These are phyloP conservation scores for Acaromyces ingoldii DNA, from an alignment of 1,284 basidiomycete genomes.

Conservation along the genomic window DNA sequence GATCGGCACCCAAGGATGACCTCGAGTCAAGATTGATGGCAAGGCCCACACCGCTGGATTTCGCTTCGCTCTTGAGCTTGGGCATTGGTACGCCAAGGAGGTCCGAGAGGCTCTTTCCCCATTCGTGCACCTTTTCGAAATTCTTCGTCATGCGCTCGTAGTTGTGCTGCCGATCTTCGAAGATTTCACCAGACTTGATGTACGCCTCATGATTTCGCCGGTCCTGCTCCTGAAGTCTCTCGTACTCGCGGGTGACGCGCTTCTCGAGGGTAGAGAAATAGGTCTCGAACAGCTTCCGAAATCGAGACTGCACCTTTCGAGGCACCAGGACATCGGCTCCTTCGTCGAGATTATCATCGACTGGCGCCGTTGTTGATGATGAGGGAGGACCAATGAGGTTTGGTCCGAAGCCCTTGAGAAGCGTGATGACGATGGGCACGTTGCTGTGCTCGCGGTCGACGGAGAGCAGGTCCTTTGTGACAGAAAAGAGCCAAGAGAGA, in stretches of 20 bases:
- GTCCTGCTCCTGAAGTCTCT: conserved; percentile 94
- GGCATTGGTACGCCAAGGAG: conserved; percentile 76
- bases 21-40: conserved; percentile 55
- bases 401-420: conserved; percentile 76
- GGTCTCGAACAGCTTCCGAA: conserved; percentile 84
- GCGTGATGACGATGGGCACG: conserved; percentile 72
- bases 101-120: conserved; percentile 67
- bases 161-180: conserved; percentile 95
- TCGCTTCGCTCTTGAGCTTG: conserved; percentile 67
- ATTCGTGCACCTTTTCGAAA: conserved; percentile 71
- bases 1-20: conserved; percentile 55
- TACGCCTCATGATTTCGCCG: conserved; percentile 95
- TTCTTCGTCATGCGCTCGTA: conserved; percentile 97
- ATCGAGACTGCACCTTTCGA: conserved; percentile 75
- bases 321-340: conserved; percentile 55
- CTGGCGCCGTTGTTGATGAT: conserved; percentile 3
- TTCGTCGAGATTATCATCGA: conserved; percentile 56
- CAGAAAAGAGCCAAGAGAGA: conserved; percentile 56
- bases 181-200: conserved; percentile 96
- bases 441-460: conserved; percentile 81
- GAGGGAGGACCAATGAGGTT: conserved; percentile 64
- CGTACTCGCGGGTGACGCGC: conserved; percentile 81
- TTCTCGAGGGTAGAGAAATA: conserved; percentile 89
- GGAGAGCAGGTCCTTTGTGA: conserved; percentile 61
- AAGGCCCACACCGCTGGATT: conserved; percentile 53